phyloP scores from a whole-genome alignment of 176 grass and related monocot species.

The Pontederia paniculata region DNA sequence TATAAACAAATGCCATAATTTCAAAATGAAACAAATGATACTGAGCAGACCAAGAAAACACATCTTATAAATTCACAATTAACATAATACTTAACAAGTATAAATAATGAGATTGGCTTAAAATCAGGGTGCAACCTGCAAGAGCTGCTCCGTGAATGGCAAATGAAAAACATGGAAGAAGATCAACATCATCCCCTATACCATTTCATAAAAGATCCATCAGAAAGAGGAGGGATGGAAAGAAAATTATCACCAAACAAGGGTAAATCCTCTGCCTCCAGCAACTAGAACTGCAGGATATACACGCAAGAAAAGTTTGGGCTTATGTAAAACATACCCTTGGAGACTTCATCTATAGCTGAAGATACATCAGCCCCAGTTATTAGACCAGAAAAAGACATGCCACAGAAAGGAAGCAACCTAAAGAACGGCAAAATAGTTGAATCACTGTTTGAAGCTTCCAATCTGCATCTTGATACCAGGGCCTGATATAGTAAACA shows the following conservation, averaged over 20 bases:
- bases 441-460: slow-evolving; percentile 37
- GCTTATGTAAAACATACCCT: slow-evolving; percentile 32
- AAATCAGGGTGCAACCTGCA: slow-evolving; percentile 42
- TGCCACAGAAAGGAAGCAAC: slow-evolving; percentile 55
- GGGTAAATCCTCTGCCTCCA: too few relatives aligned
- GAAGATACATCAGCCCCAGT: slow-evolving; percentile 51
- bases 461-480: slow-evolving; percentile 40
- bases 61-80: neutral
- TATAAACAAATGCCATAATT: slow-evolving; percentile 22
- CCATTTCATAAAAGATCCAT: slow-evolving; percentile 35
- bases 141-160: slow-evolving; percentile 56
- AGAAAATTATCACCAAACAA: neutral
- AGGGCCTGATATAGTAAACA: slow-evolving; percentile 46
- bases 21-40: neutral
- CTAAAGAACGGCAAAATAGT: slow-evolving; percentile 38
- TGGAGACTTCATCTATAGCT: slow-evolving; percentile 40
- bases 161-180: slow-evolving; percentile 40
- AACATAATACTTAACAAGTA: too few relatives aligned
- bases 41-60: too few relatives aligned
- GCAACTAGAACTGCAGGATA: too few relatives aligned
- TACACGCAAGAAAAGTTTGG: slow-evolving; percentile 1
- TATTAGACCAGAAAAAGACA: slow-evolving; percentile 61
- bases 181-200: slow-evolving; percentile 45
- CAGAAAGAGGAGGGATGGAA: slow-evolving; percentile 3
- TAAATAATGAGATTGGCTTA: neutral